Evolutionary conservation across 768 basidiomycete species (phyloP), one percentile per base, ranked within the genome.

Genomic region (Amanita thiersii): DNA sequence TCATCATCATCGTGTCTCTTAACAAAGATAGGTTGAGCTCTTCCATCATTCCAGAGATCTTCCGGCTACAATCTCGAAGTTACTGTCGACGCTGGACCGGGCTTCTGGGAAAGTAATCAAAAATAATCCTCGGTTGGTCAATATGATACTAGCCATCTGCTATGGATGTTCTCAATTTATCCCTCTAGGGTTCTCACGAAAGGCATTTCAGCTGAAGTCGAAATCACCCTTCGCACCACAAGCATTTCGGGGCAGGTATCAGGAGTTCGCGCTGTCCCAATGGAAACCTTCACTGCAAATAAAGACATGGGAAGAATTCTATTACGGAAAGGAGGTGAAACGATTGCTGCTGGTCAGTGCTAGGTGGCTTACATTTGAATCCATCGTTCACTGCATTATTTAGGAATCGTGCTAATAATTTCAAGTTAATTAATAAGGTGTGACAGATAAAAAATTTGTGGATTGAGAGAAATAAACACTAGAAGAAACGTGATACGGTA

Each of bases 271-370:
- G 72, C 80, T 2, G 83, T 97, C 18, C 88, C 96, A 9, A 55
- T 98, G 11, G 96, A 98, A 56, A 73, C 86, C 1, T 94, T 96
- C 50, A 61, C 78, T 1, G 63, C 64, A 5, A 98, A 93, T 63
- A 99, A 98, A 61, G 88, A 93, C 42, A 96, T 98, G 96, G 96
- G 96, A 0, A 66, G 96, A 35, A 74, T 99, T 38, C 56, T 99
- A 48, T 68, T 99, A 44, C 69, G 96, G 32, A 67, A 94, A 40
- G 81, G 79, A 21, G 96, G 96, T 0, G 93, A 97, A 64, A 97
- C 96, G 0, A 86, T 99, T 46, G 90, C 81, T 28, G 93, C 93
- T 33, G 93, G 92, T 82, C 50, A 39, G 69, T 42, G 14, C 15
- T 18, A 9, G 14, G 11, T 7, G 7, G 7, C 4, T 20, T n/a